A percentile compares a stretch with the other conserved stretches of the same genome.
These are phyloP conservation scores for Suillus hirtellus DNA, from an alignment of 768 basidiomycete species.

Conservation along the genomic window DNA sequence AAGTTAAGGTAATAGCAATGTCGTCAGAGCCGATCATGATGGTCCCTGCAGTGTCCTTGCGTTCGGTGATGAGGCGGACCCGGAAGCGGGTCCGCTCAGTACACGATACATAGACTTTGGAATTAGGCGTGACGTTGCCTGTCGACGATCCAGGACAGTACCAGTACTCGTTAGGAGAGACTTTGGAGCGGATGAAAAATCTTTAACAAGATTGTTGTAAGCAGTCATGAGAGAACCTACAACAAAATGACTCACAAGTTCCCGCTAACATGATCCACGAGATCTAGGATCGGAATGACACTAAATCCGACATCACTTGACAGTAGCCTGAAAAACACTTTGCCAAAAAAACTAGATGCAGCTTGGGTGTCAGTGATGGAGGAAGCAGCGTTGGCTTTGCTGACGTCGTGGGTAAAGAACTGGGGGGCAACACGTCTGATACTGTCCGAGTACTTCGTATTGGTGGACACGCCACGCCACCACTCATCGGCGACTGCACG, in stretches of 20 bases:
- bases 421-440: not conserved
- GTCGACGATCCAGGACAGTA: slow-evolving; percentile 1
- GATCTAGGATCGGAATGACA: not conserved
- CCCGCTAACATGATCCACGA: not conserved
- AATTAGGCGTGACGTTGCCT: not conserved
- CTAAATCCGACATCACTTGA: not conserved
- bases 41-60: not conserved
- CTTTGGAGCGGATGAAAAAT: slow-evolving; percentile 6
- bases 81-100: slow-evolving; percentile 1
- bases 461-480: slow-evolving; percentile 24
- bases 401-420: not conserved
- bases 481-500: slow-evolving; percentile 28
- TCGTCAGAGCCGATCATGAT: slow-evolving; percentile 7
- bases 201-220: not conserved
- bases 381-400: not conserved
- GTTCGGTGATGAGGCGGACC: not conserved
- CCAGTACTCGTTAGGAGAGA: slow-evolving; percentile 4
- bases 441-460: slow-evolving; percentile 2
- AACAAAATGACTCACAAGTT: not conserved
- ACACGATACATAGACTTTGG: slow-evolving; percentile 4
- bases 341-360: not conserved
- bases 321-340: not conserved
- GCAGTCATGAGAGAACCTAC: not conserved
- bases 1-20: not conserved
- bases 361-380: not conserved